Conservation (phyloP, 1,284 basidiomycete genomes). For the Crucibulum cyathiforme region DNA sequence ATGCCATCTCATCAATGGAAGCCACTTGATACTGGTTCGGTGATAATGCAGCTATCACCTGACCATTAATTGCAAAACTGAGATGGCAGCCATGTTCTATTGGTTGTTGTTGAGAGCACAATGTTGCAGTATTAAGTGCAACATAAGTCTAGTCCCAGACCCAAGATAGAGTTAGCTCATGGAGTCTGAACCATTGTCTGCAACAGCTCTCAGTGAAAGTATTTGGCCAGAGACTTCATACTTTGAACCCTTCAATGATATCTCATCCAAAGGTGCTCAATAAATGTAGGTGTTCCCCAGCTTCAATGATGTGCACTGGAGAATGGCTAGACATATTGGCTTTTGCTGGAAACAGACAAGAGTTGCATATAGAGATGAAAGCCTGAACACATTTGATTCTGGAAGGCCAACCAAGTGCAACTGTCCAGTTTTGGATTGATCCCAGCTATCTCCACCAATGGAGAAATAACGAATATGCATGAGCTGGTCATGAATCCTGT, state of each 20-base stretch:
- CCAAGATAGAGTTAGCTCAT: not conserved
- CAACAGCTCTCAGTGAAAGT: not conserved
- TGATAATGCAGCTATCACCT: too few relatives aligned
- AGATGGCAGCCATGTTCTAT: not conserved
- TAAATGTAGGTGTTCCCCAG: not conserved
- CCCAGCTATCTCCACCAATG: constrained; percentile 24
- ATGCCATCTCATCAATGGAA: too few relatives aligned
- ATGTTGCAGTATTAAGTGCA: not conserved
- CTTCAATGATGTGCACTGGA: constrained; percentile 1
- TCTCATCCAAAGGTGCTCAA: not conserved
- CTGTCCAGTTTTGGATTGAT: constrained; percentile 16
- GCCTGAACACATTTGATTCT: not conserved
- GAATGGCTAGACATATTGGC: not conserved
- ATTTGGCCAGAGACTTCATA: not conserved
- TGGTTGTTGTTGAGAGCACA: not conserved
- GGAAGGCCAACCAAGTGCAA: not conserved
- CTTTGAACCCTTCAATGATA: not conserved
- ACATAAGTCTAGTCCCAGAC: not conserved
- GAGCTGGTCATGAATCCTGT: constrained; percentile 18
- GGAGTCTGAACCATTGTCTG: not conserved
- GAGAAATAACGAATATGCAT: constrained; percentile 15
- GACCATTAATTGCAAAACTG: not conserved
- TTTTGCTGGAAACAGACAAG: not conserved
- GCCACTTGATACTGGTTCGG: too few relatives aligned
- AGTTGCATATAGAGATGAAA: not conserved